phyloP scores from a whole-genome alignment of 352 stramenopile genomes.

The Peronospora destructor region DNA sequence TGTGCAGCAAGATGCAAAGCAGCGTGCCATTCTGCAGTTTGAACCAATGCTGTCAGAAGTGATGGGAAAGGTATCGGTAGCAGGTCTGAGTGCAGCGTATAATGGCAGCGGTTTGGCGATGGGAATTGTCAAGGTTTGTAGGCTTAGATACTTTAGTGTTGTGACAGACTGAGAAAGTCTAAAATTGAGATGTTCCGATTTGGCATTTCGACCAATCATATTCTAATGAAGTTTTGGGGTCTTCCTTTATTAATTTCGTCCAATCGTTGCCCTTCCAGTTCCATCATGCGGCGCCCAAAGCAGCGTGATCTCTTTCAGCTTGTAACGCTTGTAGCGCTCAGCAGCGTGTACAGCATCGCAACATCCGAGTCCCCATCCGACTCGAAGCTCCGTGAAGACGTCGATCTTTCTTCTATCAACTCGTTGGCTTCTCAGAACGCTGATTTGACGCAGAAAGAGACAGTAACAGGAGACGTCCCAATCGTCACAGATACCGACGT shows the following conservation, averaged over 20 bases:
- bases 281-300: slow-evolving; percentile 1
- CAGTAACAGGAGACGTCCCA: neutral
- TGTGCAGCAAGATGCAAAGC: too few relatives aligned
- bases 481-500: neutral
- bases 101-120: too few relatives aligned
- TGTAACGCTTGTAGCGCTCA: slow-evolving; percentile 12
- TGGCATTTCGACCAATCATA: too few relatives aligned
- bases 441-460: slow-evolving; percentile 7
- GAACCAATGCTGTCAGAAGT: too few relatives aligned
- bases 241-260: neutral
- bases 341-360: slow-evolving; percentile 12
- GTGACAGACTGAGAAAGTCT: too few relatives aligned
- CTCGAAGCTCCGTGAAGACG: neutral
- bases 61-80: too few relatives aligned
- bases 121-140: too few relatives aligned
- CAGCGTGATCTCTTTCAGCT: neutral
- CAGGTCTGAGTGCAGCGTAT: too few relatives aligned
- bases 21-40: too few relatives aligned
- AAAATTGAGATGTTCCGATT: too few relatives aligned
- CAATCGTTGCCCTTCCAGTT: neutral
- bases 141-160: too few relatives aligned
- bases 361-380: slow-evolving; percentile 13
- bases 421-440: slow-evolving; percentile 1
- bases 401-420: neutral
- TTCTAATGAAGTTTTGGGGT: too few relatives aligned